Percentiles rank a stretch among this genome's conserved stretches.
phyloP scores from a whole-genome alignment of 2,329 filamentous ascomycete species.

The Bipolaris victoriae region DNA sequence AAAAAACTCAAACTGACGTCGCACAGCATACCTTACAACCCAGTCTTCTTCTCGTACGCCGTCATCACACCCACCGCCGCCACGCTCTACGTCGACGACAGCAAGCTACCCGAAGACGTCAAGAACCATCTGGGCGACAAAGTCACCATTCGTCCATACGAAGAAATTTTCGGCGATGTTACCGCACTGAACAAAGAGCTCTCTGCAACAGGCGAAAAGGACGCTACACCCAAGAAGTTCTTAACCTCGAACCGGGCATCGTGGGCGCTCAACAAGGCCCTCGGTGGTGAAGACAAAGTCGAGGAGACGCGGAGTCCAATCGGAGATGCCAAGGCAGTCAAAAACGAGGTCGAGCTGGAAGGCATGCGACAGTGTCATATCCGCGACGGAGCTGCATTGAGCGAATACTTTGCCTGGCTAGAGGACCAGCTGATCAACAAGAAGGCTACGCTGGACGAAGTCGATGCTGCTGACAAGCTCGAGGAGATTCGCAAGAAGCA shows the following conservation, averaged over 20 bases:
- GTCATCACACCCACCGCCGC: constrained; percentile 77
- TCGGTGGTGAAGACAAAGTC: constrained; percentile 84
- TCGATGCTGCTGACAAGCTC: constrained; percentile 88
- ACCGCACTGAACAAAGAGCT: constrained; percentile 62
- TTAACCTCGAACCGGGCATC: constrained; percentile 87
- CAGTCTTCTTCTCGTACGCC: constrained; percentile 97
- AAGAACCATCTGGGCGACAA: constrained; percentile 71
- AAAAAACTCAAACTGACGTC: constrained; percentile 14
- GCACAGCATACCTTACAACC: constrained; percentile 85
- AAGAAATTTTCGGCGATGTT: constrained; percentile 79
- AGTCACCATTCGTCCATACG: constrained; percentile 81
- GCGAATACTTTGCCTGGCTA: constrained; percentile 94
- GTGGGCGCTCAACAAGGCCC: constrained; percentile 85
- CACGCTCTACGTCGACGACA: constrained; percentile 82
- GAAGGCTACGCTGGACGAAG: constrained; percentile 79
- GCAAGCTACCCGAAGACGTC: constrained; percentile 74
- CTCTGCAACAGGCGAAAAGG: constrained; percentile 43
- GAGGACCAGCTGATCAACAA: constrained; percentile 83
- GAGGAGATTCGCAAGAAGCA: constrained; percentile 74
- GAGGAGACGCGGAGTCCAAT: constrained; percentile 88
- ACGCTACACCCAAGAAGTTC: constrained; percentile 65
- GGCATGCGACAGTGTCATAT: constrained; percentile 96
- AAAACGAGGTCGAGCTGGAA: constrained; percentile 86
- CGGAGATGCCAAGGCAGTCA: constrained; percentile 89
- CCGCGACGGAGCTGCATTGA: constrained; percentile 87